Evolutionary conservation across 2,329 filamentous ascomycete species (phyloP), one percentile per base, ranked within the genome.

Genomic region (Hirsutella rhossiliensis): DNA sequence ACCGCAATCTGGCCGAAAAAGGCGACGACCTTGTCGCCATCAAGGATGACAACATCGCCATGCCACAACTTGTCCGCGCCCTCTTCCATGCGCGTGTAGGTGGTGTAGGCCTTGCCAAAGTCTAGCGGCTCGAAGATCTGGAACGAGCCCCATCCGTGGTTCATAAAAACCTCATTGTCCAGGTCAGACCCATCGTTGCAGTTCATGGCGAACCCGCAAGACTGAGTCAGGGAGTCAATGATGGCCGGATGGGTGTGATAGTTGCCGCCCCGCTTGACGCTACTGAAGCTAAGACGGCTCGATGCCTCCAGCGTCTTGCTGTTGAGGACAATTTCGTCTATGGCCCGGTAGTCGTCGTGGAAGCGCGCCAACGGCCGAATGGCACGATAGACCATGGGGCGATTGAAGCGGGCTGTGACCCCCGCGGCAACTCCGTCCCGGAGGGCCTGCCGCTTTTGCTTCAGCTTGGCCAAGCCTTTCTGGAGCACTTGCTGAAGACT

Each of bases 91-190:
- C 68, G 67, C 45, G 76, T 71, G 60, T 78, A 77, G n/a, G 66
- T 68, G 49, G 68, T 67, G 54, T 77, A 77, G 3, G 64, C 62
- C 61, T 75, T 75, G 43, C 54, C 52, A 6, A 56, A 52, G 27
- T 64, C 60, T 0, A 76, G 62, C 23, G 63, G 66, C 55, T 73
- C 69, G 4, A 67, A 62, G 50, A 76, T 69, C 39, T 68, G 62
- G 52, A 75, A 57, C 8, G 67, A 71, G 41, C 69, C 68, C 74
- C 73, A 78, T 38, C 74, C 74, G 53, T 76, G 73, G 18, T 71
- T 75, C 50, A 78, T 73, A 56, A 65, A 77, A 40, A 75, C 70
- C 47, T 72, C 63, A 47, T 74, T 68, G 23, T 67, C 63, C 11
- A 71, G 72, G 52, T 78, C 73, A n/a, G 75, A 62, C 27, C 62